Evolutionary conservation across 2,329 filamentous ascomycete genomes (phyloP), one percentile per base, ranked within the genome.

Genomic region (Arthrocladium fulminans): DNA sequence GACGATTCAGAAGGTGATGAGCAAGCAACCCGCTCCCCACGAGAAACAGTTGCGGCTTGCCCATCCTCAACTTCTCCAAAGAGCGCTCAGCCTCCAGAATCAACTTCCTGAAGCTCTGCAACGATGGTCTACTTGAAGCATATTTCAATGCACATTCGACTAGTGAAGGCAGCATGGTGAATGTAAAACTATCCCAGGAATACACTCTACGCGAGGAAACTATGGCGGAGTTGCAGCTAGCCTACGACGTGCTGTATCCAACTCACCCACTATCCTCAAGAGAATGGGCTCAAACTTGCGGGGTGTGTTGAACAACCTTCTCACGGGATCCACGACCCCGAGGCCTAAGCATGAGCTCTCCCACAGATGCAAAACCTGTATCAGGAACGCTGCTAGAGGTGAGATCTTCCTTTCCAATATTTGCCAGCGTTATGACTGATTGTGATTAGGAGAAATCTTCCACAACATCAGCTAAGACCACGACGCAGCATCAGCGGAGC

Each of bases 141-240:
- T 44, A 30, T 25, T 44, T 27, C 23, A 19, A 15, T 30, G 41
- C 19, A 8, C 22, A 25, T 19, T 44, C 41, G n/a, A 30, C 20
- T n/a, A 34, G 39, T 47, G 32, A 47, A 27, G 32, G 29, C 5
- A 47, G 44, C 23, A 38, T 47, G 27, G 44, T 39, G n/a, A 15
- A 47, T 13, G 32, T 4, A 9, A 27, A n/a, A 24, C n/a, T 20
- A 7, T n/a, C 3, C 20, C 9, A 13, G 22, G 15, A 27, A 29
- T 15, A 6, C 17, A 32, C 9, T 20, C 19, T 8, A 29, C 32
- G 5, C 19, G 32, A 10, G 44, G 20, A 17, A 38, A 6, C 3
- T 19, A 22, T 17, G 23, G 15, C 6, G 19, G 20, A 27, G n/a
- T 12, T 3, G 4, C 34, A 22, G 22, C 3, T 19, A 24, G 44